These are phyloP conservation scores for Aspergillus bridgeri DNA, from an alignment of 495 filamentous ascomycete genomes.

Conservation along the genomic window DNA sequence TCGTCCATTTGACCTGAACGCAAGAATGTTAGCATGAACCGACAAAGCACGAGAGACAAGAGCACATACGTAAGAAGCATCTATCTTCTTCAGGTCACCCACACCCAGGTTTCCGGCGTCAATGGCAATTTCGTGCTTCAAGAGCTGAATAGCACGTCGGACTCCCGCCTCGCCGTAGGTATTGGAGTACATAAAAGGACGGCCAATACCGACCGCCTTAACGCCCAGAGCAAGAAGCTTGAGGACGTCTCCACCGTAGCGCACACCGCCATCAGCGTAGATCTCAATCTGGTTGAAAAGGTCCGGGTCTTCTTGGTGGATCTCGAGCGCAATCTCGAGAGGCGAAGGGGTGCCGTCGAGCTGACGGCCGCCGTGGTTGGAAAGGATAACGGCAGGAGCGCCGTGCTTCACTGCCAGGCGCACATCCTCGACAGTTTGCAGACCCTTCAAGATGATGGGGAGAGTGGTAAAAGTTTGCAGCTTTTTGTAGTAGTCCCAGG, in stretches of 20 bases:
- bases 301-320: conserved; percentile 32
- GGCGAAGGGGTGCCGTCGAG: conserved; percentile 24
- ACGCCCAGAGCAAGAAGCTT: conserved; percentile 41
- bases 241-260: conserved; percentile 41
- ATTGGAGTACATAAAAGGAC: conserved; percentile 43
- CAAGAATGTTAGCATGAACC: background rate
- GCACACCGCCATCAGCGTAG: conserved; percentile 43
- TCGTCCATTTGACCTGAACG: conserved; percentile 12
- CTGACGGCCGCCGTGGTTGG: conserved; percentile 21
- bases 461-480: conserved; percentile 34
- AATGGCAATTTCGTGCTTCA: conserved; percentile 15
- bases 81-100: conserved; percentile 11
- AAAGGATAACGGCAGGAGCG: conserved; percentile 13
- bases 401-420: conserved; percentile 28
- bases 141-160: conserved; percentile 8
- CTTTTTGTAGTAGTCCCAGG: conserved; percentile 10
- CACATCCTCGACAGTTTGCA: conserved; percentile 41
- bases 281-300: conserved; percentile 42
- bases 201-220: conserved; percentile 41
- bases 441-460: conserved; percentile 40
- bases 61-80: conserved; percentile 11
- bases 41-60: background rate
- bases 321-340: conserved; percentile 36
- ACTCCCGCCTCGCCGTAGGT: conserved; percentile 40
- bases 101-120: conserved; percentile 13